Evolutionary conservation across 75 land plant species (phyloP).

Genomic region (Gnetum montanum): DNA sequence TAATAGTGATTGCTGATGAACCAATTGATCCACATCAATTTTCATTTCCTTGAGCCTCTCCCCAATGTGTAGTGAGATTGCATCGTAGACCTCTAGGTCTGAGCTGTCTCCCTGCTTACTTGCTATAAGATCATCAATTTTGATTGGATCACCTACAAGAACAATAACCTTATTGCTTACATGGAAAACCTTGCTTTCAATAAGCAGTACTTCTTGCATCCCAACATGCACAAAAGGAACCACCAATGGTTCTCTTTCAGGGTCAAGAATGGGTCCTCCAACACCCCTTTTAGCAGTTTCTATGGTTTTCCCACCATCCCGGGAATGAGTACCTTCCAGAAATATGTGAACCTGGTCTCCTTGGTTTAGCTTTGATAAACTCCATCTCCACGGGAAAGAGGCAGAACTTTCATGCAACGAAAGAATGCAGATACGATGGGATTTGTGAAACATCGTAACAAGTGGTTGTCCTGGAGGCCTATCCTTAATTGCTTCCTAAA

Average conservation of each 20-base stretch:
- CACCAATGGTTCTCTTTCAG: constrained; percentile 65
- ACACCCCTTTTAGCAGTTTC: constrained; percentile 82
- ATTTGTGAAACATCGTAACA: constrained; percentile 84
- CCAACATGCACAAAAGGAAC: constrained; percentile 93
- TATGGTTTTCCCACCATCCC: constrained; percentile 89
- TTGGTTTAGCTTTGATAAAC: constrained; percentile 67
- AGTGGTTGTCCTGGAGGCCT: constrained; percentile 70
- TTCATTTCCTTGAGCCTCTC: constrained; percentile 48
- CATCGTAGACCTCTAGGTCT: constrained; percentile 59
- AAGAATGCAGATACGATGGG: constrained; percentile 75
- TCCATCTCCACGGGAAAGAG: constrained; percentile 91
- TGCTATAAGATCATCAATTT: constrained; percentile 56
- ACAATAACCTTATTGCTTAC: constrained; percentile 77
- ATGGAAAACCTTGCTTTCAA: constrained; percentile 64
- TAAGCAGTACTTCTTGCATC: constrained; percentile 93
- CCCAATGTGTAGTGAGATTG: constrained; percentile 62
- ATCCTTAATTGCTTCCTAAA: constrained; percentile 48
- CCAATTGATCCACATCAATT: constrained; percentile 56
- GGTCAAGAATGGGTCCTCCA: constrained; percentile 80
- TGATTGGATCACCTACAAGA: constrained; percentile 84
- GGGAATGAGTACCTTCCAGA: constrained; percentile 98
- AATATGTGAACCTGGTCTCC: constrained; percentile 99
- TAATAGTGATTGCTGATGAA: constrained; percentile 12
- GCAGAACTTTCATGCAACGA: constrained; percentile 79
- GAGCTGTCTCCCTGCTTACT: constrained; percentile 18